Percentiles rank a stretch among this genome's conserved stretches.
Conservation (phyloP, 116 monocot species). For the Trichopus zeylanicus region DNA sequence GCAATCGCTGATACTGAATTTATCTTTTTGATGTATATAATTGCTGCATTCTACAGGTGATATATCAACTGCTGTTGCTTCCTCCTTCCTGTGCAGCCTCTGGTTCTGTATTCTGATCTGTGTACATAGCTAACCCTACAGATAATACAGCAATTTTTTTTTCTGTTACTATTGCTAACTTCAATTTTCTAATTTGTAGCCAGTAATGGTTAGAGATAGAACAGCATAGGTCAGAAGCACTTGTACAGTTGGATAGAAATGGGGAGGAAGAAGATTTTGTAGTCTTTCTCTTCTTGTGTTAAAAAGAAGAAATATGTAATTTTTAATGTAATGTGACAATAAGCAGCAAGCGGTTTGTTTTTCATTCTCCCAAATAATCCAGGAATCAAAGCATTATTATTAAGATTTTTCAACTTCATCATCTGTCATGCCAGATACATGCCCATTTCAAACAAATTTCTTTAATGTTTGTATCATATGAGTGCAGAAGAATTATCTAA, state of each 20-base stretch:
- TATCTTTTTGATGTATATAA: background rate
- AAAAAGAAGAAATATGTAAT: too few species aligned
- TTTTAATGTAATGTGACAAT: background rate
- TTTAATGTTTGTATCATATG: too few species aligned
- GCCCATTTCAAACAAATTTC: too few species aligned
- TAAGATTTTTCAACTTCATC: too few species aligned
- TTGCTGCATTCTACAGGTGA: background rate
- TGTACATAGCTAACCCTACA: slow-evolving; percentile 26
- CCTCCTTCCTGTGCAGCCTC: background rate
- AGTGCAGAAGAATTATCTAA: too few species aligned
- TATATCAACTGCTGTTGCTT: background rate
- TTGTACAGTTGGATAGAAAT: background rate
- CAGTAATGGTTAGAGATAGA: background rate
- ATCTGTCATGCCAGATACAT: too few species aligned
- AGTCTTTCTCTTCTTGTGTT: too few species aligned
- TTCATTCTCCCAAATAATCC: too few species aligned
- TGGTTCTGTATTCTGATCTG: slow-evolving; percentile 1
- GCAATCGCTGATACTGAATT: background rate
- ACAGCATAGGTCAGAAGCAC: background rate
- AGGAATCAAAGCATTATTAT: too few species aligned
- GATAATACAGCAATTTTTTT: slow-evolving; percentile 9
- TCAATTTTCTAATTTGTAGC: background rate
- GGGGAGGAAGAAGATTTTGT: background rate
- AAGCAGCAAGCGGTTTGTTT: background rate
- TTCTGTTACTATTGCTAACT: slow-evolving; percentile 7